Conservation (phyloP, 768 basidiomycete genomes). For the Hysterangium stoloniferum region DNA sequence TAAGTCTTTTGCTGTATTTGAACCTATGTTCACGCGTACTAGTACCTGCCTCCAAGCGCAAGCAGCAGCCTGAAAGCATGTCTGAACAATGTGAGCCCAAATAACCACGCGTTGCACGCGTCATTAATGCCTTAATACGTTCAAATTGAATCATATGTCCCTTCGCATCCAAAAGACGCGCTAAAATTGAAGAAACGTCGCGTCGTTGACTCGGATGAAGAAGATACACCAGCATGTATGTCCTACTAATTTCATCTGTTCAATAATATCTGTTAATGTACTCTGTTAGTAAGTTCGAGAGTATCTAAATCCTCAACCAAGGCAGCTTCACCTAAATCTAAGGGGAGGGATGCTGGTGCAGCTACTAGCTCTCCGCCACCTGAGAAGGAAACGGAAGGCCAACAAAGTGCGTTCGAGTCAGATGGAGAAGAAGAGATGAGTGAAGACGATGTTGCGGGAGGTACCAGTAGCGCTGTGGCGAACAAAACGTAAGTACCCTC, state of each 20-base stretch:
- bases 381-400: conserved; percentile 27
- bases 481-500: conserved; percentile 50
- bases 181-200: conserved; percentile 25
- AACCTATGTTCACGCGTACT: neutral
- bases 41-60: conserved; percentile 28
- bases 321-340: neutral
- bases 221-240: conserved; percentile 17
- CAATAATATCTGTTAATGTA: too few relatives aligned
- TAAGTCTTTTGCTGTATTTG: conserved; percentile 1
- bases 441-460: conserved; percentile 29
- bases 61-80: conserved; percentile 17
- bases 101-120: conserved; percentile 4
- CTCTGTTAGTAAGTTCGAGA: too few relatives aligned
- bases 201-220: conserved; percentile 32
- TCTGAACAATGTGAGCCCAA: conserved; percentile 15
- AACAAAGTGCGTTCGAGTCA: conserved; percentile 23
- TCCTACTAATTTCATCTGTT: conserved; percentile 3
- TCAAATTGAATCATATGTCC: neutral
- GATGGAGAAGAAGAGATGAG: conserved; percentile 34
- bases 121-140: neutral
- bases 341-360: conserved; percentile 12
- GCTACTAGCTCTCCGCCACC: conserved; percentile 20
- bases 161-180: neutral
- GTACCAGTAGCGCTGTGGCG: conserved; percentile 33
- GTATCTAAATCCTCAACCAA: conserved; percentile 13